Evolutionary conservation across 176 grass and related monocot genomes (phyloP).

Genomic region (Triticum urartu): DNA sequence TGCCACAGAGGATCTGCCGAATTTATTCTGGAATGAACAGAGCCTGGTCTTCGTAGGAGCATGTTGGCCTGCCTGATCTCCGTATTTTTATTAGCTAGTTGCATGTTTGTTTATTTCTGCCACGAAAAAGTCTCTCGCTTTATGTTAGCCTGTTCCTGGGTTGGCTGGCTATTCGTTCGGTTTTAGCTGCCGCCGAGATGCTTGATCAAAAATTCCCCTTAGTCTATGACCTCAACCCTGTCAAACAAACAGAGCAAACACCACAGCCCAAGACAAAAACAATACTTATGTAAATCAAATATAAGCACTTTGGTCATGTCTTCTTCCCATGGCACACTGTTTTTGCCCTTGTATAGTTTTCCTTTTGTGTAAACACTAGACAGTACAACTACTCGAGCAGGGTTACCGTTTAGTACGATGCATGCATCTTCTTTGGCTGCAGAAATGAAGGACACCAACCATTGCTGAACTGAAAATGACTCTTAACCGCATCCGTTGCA

Average conservation of each 20-base stretch:
- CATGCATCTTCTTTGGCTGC: too few relatives aligned
- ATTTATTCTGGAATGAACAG: background rate
- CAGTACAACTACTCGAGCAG: background rate
- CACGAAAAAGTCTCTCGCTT: slow-evolving; percentile 1
- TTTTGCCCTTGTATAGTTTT: background rate
- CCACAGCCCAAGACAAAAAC: background rate
- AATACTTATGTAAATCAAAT: background rate
- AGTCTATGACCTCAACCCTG: background rate
- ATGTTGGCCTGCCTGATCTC: slow-evolving; percentile 1
- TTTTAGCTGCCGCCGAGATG: slow-evolving; percentile 19
- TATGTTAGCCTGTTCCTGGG: background rate
- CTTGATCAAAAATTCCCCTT: background rate
- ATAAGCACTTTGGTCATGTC: background rate
- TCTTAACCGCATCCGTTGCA: background rate
- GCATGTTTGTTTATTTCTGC: slow-evolving; percentile 10
- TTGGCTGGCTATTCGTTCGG: background rate
- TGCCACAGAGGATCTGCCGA: background rate
- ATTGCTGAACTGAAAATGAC: background rate
- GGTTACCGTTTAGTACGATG: too few relatives aligned
- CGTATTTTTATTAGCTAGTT: background rate
- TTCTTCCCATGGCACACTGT: background rate
- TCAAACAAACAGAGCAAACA: background rate
- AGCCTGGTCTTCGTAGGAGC: background rate
- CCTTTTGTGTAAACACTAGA: background rate
- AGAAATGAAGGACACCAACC: background rate